Base-by-base conservation (phyloP, 2,329 filamentous ascomycete genomes). In the Fusarium coicis region DNA sequence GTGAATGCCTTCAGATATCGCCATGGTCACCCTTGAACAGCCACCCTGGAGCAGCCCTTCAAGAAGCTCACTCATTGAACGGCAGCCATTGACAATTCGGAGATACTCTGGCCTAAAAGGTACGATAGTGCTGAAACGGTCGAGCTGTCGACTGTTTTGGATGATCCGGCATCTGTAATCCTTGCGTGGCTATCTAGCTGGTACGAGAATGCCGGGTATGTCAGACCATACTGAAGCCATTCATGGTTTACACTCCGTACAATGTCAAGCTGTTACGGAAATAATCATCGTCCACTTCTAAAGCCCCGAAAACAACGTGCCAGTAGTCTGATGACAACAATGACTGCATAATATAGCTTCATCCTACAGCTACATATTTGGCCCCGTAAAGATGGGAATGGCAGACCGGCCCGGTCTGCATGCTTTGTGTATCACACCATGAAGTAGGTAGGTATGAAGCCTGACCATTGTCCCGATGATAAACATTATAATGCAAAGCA, bases 221-320 rank as follows among this genome's bases (percentile, higher is more conserved):
- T 76, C 75, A 73, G 63, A 16, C 72, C 73, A 77, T 62, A 14
- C 58, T 72, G 63, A 66, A 69, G 66, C 72, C 72, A 76, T 75
- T 50, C 49, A 32, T 36, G 44, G 49, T 23, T 63, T 34, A n/a
- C 30, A 54, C 36, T 68, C 66, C 62, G 52, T 54, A 66, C 40
- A 66, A 49, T 36, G 30, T 40, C 23, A 44, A 40, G 49, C 53
- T 72, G 55, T 62, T 54, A 40, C 40, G 42, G 53, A 61, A 74
- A 73, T 54, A 66, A 61, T 44, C 14, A 21, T 50, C 21, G 28
- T 43, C 53, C 30, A 52, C 19, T 46, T 42, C 57, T 34, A 47
- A 34, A 50, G 23, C 30, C 10, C 61, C 46, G 57, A 61, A 28
- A 53, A 56, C 36, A 49, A 57, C 39, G 53, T n/a, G 39, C 37